Conservation (phyloP, 2,329 filamentous ascomycete species). For the Microsporum canis region DNA sequence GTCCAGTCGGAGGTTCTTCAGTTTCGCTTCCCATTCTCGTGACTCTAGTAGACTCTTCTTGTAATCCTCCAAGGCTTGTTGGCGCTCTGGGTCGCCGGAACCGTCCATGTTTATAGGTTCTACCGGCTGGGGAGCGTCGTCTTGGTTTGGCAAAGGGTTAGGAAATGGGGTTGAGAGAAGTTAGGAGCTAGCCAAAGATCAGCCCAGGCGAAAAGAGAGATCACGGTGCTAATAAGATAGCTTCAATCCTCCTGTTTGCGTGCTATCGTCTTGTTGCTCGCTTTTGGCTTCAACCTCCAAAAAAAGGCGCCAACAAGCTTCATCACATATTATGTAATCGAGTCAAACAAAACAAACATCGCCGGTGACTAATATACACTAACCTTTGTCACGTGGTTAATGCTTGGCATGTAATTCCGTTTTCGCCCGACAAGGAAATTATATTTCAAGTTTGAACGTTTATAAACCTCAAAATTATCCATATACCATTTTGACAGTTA, state of each 20-base stretch:
- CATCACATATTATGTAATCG: background rate
- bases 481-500: no score
- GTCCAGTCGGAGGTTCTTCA: conserved; percentile 84
- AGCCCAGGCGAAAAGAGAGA: background rate
- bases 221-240: background rate
- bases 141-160: background rate
- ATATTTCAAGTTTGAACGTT: no score
- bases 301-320: background rate
- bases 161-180: no score
- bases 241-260: background rate
- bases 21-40: conserved; percentile 95
- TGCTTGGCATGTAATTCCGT: no score
- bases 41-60: conserved; percentile 80
- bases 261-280: background rate
- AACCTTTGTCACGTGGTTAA: no score
- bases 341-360: background rate
- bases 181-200: background rate
- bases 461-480: no score
- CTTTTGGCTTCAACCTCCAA: background rate
- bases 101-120: conserved; percentile 24
- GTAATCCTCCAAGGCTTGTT: conserved; percentile 65
- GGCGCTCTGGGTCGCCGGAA: conserved; percentile 41
- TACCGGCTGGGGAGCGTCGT: background rate
- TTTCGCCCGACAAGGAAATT: no score
- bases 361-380: no score